phyloP scores from a whole-genome alignment of 2,329 filamentous ascomycete genomes.

The Cordyceps militaris region DNA sequence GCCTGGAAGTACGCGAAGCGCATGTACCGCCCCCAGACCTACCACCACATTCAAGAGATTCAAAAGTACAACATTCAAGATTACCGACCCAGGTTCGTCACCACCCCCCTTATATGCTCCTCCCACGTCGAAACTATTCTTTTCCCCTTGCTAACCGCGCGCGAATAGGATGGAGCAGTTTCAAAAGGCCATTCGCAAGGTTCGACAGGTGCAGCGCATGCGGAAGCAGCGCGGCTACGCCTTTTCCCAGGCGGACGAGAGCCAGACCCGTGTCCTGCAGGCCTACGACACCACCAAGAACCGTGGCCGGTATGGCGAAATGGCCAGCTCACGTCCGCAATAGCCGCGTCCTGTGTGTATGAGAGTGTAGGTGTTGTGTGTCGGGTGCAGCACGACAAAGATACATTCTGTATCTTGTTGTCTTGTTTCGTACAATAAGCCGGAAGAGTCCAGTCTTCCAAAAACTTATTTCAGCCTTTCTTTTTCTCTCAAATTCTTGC shows the following conservation, averaged over 20 bases:
- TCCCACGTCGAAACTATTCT: not conserved
- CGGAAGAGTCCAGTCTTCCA: not conserved
- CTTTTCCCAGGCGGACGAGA: slow-evolving; percentile 95
- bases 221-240: slow-evolving; percentile 98
- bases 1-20: slow-evolving; percentile 96
- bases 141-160: not conserved
- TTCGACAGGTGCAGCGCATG: slow-evolving; percentile 97
- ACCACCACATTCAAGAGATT: slow-evolving; percentile 98
- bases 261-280: slow-evolving; percentile 88
- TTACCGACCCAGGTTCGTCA: slow-evolving; percentile 78
- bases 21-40: slow-evolving; percentile 93
- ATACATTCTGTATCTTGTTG: slow-evolving; percentile 3
- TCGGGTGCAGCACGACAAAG: not conserved
- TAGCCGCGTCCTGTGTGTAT: not conserved
- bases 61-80: slow-evolving; percentile 99
- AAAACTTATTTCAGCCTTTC: not conserved
- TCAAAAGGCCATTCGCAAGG: slow-evolving; percentile 98
- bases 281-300: slow-evolving; percentile 95
- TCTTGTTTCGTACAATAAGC: not conserved
- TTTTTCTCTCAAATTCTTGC: not conserved
- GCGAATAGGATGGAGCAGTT: slow-evolving; percentile 88
- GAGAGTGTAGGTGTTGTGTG: not conserved
- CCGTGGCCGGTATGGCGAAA: slow-evolving; percentile 90
- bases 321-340: slow-evolving; percentile 51
- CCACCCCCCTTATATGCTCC: not conserved